These are phyloP conservation scores for Ustilago cynodontis DNA, from an alignment of 1,284 basidiomycete species.

Conservation along the genomic window DNA sequence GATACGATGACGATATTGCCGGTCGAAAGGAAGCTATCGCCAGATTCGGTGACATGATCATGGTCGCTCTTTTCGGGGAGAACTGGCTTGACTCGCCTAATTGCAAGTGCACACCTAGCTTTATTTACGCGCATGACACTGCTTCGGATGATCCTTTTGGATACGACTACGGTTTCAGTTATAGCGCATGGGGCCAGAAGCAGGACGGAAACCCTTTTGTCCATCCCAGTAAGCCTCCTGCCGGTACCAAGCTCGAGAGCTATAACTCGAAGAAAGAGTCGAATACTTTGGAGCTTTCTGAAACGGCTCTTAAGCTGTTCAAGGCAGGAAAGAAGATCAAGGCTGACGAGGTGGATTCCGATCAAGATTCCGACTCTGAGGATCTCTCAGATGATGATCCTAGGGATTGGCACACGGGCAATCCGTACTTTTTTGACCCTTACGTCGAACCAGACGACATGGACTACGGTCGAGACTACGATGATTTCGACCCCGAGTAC, in stretches of 20 bases:
- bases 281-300: neutral
- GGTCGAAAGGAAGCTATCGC: slow-evolving; percentile 28
- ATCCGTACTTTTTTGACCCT: neutral
- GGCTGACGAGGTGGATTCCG: neutral
- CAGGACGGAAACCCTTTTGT: neutral
- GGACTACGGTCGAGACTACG: neutral
- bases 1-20: slow-evolving; percentile 26
- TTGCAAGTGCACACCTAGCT: slow-evolving; percentile 1
- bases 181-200: neutral
- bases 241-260: neutral
- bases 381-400: neutral
- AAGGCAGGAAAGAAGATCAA: neutral
- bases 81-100: slow-evolving; percentile 5
- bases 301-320: neutral
- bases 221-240: slow-evolving; percentile 1
- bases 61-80: slow-evolving; percentile 4
- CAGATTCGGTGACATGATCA: slow-evolving; percentile 16
- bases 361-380: neutral
- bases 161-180: neutral
- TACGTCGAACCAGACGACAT: neutral
- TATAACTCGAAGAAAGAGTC: neutral
- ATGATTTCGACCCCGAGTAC: neutral
- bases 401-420: neutral
- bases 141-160: neutral
- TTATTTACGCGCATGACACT: slow-evolving; percentile 5